Conservation (phyloP, 345 rosid species). For the Draba incana region DNA sequence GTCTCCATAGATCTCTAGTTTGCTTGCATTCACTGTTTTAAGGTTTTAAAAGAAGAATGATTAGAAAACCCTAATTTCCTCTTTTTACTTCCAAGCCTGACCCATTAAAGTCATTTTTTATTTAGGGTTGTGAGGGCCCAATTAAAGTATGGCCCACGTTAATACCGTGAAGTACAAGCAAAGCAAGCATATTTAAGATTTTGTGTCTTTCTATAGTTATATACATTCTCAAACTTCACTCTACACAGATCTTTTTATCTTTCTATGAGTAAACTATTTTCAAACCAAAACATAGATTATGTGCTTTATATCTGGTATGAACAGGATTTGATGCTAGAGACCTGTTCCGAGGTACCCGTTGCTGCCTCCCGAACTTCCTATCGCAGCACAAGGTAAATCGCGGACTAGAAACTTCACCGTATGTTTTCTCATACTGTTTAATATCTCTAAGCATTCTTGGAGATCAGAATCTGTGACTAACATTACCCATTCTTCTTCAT, state of each 20-base stretch:
- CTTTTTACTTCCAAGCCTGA: no score
- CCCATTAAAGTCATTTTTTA: no score
- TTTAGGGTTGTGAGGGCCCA: no score
- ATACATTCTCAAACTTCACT: constrained; percentile 25
- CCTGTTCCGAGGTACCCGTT: constrained; percentile 51
- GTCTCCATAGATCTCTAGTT: no score
- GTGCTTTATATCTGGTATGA: neutral
- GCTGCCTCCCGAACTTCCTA: constrained; percentile 77
- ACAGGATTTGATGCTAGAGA: constrained; percentile 23
- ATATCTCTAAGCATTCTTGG: constrained; percentile 78
- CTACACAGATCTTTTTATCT: constrained; percentile 6
- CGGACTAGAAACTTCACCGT: constrained; percentile 71
- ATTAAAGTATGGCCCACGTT: neutral
- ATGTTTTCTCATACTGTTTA: constrained; percentile 58
- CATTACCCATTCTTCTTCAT: constrained; percentile 94
- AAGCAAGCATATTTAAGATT: neutral
- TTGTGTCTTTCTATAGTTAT: constrained; percentile 1
- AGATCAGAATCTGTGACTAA: constrained; percentile 72
- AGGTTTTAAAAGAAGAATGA: no score
- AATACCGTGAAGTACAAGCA: neutral
- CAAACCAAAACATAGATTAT: constrained; percentile 17
- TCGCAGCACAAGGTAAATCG: constrained; percentile 44
- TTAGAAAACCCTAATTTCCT: no score
- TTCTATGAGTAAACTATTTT: constrained; percentile 11
- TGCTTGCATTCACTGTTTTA: no score